These are phyloP conservation scores for Nitzschia sp. DNA, from an alignment of 108 stramenopile genomes.

Conservation along the genomic window DNA sequence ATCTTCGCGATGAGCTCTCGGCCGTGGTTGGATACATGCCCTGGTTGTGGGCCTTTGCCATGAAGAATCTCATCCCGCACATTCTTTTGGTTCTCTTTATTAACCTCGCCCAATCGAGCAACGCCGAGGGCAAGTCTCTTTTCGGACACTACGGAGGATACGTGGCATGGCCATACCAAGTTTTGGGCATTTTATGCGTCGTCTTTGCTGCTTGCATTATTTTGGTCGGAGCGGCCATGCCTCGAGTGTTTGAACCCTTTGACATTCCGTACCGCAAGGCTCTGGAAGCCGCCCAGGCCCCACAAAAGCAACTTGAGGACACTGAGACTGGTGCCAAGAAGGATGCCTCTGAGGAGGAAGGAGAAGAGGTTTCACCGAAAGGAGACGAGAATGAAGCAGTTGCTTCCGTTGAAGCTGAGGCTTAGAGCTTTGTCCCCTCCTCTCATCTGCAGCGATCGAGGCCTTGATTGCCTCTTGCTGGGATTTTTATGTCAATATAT, in stretches of 20 bases:
- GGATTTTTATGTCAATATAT: no score
- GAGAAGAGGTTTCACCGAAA: not conserved
- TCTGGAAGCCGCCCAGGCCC: not conserved
- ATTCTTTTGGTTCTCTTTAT: conserved; percentile 59
- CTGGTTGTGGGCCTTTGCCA: conserved; percentile 50
- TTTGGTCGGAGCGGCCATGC: conserved; percentile 38
- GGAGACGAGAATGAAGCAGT: no score
- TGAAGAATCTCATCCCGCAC: conserved; percentile 58
- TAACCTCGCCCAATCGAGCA: conserved; percentile 45
- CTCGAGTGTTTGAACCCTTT: conserved; percentile 30
- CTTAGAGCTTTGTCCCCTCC: no score
- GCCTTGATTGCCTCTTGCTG: no score
- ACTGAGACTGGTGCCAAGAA: not conserved
- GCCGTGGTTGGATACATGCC: conserved; percentile 52
- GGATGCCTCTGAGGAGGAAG: not conserved
- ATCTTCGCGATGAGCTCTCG: conserved; percentile 40
- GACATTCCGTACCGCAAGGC: conserved; percentile 11
- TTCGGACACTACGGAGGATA: conserved; percentile 51
- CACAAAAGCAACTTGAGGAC: not conserved
- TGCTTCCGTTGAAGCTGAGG: no score
- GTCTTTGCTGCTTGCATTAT: conserved; percentile 45
- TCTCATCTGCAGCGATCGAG: no score
- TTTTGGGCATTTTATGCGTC: conserved; percentile 51
- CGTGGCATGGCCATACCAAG: conserved; percentile 42
- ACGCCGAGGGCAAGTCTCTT: conserved; percentile 13